Percentiles rank a stretch among this genome's conserved stretches.
Evolutionary conservation across 2,329 filamentous ascomycete genomes (phyloP).

Genomic region (Phoma sp.): DNA sequence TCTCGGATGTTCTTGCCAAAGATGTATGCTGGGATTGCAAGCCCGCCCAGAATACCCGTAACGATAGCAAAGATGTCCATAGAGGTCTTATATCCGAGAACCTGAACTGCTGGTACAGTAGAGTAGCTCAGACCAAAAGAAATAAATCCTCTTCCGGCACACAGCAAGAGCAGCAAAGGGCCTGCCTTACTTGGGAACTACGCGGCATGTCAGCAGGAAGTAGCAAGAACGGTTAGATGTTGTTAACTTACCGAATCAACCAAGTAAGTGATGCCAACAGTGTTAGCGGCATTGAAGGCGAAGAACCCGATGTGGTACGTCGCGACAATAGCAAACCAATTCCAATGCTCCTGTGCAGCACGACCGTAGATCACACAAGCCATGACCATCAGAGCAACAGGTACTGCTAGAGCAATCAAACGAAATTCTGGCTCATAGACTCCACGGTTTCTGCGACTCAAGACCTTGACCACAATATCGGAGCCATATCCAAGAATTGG

Average conservation of each 20-base stretch:
- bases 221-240: no score
- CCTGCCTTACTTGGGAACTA: constrained; percentile 2
- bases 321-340: not conserved
- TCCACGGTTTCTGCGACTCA: not conserved
- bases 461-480: not conserved
- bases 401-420: not conserved
- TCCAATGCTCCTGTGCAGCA: not conserved
- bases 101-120: not conserved
- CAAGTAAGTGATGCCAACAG: not conserved
- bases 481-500: not conserved
- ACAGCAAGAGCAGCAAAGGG: not conserved
- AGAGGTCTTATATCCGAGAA: not conserved
- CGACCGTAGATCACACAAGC: not conserved
- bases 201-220: not conserved
- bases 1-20: not conserved
- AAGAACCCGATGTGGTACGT: not conserved
- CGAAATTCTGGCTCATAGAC: not conserved
- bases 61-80: not conserved
- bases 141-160: not conserved
- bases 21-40: not conserved
- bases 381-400: not conserved
- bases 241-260: not conserved
- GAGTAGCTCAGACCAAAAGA: not conserved
- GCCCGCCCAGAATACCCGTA: not conserved
- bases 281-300: not conserved